These are phyloP conservation scores for Agrocybe praecox DNA, from an alignment of 768 basidiomycete species.

Conservation along the genomic window DNA sequence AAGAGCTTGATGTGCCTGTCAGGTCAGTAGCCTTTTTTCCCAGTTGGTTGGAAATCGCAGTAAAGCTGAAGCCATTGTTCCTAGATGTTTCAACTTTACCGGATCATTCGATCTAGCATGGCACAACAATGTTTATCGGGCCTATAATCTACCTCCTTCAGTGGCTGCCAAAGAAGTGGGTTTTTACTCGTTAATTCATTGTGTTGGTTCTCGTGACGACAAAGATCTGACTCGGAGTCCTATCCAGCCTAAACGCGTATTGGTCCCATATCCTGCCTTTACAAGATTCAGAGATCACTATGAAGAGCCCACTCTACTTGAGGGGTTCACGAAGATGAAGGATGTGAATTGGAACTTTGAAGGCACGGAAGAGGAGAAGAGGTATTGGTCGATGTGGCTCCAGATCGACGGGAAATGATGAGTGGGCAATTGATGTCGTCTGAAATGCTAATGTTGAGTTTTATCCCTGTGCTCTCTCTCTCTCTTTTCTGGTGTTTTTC, in stretches of 20 bases:
- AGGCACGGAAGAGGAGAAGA: conserved; percentile 71
- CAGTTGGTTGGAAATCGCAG: not conserved
- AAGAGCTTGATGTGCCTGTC: conserved; percentile 49
- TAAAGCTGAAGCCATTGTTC: not conserved
- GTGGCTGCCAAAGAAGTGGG: conserved; percentile 44
- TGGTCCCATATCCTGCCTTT: conserved; percentile 65
- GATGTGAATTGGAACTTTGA: conserved; percentile 81
- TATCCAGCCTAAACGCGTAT: conserved; percentile 50
- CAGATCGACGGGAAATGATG: conserved; percentile 73
- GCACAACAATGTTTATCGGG: conserved; percentile 93
- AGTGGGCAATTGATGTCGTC: too few relatives aligned
- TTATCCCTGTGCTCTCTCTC: too few relatives aligned
- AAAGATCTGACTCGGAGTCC: not conserved
- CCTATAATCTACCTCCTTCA: conserved; percentile 58
- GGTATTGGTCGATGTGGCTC: conserved; percentile 84
- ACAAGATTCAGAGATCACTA: conserved; percentile 57
- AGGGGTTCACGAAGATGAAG: conserved; percentile 80
- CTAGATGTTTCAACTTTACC: conserved; percentile 75
- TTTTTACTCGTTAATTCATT: conserved; percentile 1
- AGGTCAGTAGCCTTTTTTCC: conserved; percentile 48
- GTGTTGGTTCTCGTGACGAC: not conserved
- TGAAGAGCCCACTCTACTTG: conserved; percentile 64
- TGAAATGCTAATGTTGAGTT: too few relatives aligned
- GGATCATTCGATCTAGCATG: conserved; percentile 81
- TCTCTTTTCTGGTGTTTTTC: not conserved